phyloP scores from a whole-genome alignment of 1,284 basidiomycete genomes.

The Ustilago cynodontis region DNA sequence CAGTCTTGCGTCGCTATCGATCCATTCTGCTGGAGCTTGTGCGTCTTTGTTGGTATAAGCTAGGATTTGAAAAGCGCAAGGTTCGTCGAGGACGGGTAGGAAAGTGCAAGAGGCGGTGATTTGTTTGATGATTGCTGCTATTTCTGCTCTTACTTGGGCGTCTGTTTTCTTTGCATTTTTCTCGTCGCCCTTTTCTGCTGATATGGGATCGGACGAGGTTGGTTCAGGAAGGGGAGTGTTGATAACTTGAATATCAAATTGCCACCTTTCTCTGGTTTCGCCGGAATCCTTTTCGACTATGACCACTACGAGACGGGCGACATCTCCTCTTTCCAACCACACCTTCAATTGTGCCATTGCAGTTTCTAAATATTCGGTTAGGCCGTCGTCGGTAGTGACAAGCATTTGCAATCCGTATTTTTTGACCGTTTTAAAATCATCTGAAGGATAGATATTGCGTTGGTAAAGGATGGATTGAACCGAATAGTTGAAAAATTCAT shows the following conservation, averaged over 20 bases:
- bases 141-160: constrained; percentile 95
- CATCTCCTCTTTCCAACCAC: constrained; percentile 89
- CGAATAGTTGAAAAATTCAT: constrained; percentile 98
- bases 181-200: no score
- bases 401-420: constrained; percentile 97
- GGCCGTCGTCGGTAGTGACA: constrained; percentile 89
- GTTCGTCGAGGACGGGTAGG: constrained; percentile 92
- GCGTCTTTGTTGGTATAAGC: constrained; percentile 80
- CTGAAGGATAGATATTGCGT: constrained; percentile 94
- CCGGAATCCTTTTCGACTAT: constrained; percentile 95
- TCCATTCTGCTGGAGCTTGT: constrained; percentile 90
- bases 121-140: constrained; percentile 96
- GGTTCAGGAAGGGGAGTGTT: constrained; percentile 51
- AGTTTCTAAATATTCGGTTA: constrained; percentile 92
- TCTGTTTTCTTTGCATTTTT: constrained; percentile 77
- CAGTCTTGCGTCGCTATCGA: constrained; percentile 91
- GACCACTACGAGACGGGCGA: constrained; percentile 92
- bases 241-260: constrained; percentile 90
- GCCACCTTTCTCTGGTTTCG: constrained; percentile 94
- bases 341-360: constrained; percentile 81
- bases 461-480: constrained; percentile 88
- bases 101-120: constrained; percentile 97
- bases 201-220: background rate
- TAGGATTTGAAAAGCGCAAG: constrained; percentile 90
- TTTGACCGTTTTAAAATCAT: constrained; percentile 84